Evolutionary conservation across 306 rosid species (phyloP).

Genomic region (Trifolium fragiferum): DNA sequence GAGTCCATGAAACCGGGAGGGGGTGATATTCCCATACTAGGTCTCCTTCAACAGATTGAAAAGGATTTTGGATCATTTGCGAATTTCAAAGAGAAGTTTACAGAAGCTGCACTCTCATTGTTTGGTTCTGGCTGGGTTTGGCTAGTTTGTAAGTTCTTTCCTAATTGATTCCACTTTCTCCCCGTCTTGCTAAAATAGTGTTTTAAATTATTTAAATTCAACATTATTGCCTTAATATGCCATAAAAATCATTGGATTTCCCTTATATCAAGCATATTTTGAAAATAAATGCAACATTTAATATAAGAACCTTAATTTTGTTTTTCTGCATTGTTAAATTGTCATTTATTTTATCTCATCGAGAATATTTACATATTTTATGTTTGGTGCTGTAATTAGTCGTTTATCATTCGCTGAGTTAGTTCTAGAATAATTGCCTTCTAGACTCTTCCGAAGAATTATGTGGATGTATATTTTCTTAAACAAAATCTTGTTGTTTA

Average conservation of each 20-base stretch:
- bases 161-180: neutral
- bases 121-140: slow-evolving; percentile 99
- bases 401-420: slow-evolving; percentile 4
- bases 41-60: slow-evolving; percentile 88
- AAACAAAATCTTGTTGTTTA: slow-evolving; percentile 27
- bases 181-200: slow-evolving; percentile 5
- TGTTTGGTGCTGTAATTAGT: slow-evolving; percentile 1
- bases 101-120: slow-evolving; percentile 66
- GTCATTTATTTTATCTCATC: slow-evolving; percentile 5
- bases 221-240: slow-evolving; percentile 17
- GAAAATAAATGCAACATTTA: slow-evolving; percentile 6
- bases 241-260: slow-evolving; percentile 22
- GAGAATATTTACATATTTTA: slow-evolving; percentile 20
- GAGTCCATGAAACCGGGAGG: slow-evolving; percentile 98
- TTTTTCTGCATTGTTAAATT: slow-evolving; percentile 27
- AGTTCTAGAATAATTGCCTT: neutral
- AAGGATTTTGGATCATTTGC: slow-evolving; percentile 91
- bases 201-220: slow-evolving; percentile 13
- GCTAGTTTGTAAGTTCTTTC: slow-evolving; percentile 86
- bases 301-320: slow-evolving; percentile 15
- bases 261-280: neutral
- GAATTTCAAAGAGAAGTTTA: slow-evolving; percentile 75
- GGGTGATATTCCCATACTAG: slow-evolving; percentile 73
- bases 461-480: neutral
- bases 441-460: slow-evolving; percentile 13